Evolutionary conservation across 2,329 filamentous ascomycete genomes (phyloP).

Genomic region (Paramyrothecium roridum): DNA sequence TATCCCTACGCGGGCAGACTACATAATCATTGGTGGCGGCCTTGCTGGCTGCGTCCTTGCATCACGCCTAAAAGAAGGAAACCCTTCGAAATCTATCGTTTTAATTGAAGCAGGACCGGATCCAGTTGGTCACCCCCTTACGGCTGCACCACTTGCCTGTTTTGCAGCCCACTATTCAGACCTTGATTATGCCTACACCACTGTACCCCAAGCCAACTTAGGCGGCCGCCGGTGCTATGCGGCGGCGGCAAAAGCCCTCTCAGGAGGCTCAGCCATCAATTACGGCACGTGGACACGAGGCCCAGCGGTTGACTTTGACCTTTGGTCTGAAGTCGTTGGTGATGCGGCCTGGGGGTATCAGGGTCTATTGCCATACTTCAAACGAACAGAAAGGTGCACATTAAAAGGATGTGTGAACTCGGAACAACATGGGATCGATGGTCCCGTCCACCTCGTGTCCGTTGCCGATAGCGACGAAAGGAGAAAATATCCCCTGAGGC

Average conservation of each 20-base stretch:
- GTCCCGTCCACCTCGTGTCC: neutral
- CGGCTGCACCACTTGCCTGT: neutral
- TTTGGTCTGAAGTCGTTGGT: neutral
- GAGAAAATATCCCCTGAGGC: neutral
- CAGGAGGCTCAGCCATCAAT: neutral
- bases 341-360: neutral
- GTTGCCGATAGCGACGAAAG: neutral
- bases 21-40: neutral
- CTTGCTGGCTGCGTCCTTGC: neutral
- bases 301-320: neutral
- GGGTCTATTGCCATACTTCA: neutral
- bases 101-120: neutral
- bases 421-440: neutral
- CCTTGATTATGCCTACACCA: neutral
- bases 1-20: neutral
- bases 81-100: neutral
- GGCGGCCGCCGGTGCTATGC: neutral
- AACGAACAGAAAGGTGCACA: neutral
- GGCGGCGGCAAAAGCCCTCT: neutral
- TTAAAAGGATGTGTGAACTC: neutral
- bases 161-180: neutral
- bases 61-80: neutral
- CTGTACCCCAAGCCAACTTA: neutral
- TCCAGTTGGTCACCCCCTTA: neutral
- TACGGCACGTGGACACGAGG: neutral